Conservation (phyloP, 768 basidiomycete genomes). For the Leccinum imitatum region DNA sequence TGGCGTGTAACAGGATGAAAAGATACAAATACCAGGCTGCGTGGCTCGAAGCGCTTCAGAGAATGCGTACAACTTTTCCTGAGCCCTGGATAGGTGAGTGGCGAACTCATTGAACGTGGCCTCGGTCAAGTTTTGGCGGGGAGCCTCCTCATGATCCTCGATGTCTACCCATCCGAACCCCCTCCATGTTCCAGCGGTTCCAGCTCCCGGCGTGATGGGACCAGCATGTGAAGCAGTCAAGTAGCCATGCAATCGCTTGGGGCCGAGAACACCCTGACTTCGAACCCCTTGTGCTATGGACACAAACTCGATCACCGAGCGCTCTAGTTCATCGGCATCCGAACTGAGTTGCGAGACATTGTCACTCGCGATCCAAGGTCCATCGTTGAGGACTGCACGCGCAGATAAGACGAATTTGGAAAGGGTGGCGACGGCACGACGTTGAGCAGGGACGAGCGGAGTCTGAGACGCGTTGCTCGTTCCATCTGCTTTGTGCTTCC, state of each 20-base stretch:
- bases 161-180: conserved; percentile 51
- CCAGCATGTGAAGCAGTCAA: conserved; percentile 39
- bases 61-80: conserved; percentile 28
- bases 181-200: conserved; percentile 51
- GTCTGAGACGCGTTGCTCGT: conserved; percentile 46
- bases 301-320: conserved; percentile 65
- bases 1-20: not conserved
- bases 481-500: conserved; percentile 30
- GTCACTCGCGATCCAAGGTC: conserved; percentile 25
- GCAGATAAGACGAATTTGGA: conserved; percentile 86
- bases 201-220: conserved; percentile 46
- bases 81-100: conserved; percentile 24
- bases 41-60: conserved; percentile 20
- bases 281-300: conserved; percentile 53
- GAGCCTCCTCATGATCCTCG: conserved; percentile 34
- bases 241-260: conserved; percentile 38
- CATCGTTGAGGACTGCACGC: conserved; percentile 65
- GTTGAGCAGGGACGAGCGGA: conserved; percentile 70
- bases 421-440: conserved; percentile 82
- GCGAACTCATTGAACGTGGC: conserved; percentile 37
- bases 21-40: conserved; percentile 18
- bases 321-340: conserved; percentile 73
- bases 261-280: conserved; percentile 24
- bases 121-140: conserved; percentile 26
- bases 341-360: conserved; percentile 52